Percentiles rank a stretch among this genome's conserved stretches.
Evolutionary conservation across 2,329 filamentous ascomycete genomes (phyloP).

Genomic region (Aspergillus uvarum): DNA sequence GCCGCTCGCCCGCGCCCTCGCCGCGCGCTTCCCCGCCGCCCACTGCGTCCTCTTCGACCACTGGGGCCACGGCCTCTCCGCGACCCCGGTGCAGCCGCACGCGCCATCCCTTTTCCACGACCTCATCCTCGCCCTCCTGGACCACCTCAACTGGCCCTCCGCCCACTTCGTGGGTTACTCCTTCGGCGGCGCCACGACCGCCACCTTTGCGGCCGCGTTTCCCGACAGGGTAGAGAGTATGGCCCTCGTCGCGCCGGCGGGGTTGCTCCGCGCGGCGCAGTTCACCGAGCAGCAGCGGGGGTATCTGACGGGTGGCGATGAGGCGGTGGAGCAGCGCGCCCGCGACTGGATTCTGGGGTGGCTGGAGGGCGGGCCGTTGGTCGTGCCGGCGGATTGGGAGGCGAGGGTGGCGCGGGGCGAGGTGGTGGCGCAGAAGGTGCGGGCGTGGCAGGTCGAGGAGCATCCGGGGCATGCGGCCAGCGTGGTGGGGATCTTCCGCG

Average conservation of each 20-base stretch:
- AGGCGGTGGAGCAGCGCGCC: conserved; percentile 32
- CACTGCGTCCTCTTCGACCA: conserved; percentile 50
- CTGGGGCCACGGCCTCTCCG: conserved; percentile 56
- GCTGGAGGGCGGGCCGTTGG: conserved; percentile 47
- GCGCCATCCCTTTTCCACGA: conserved; percentile 44
- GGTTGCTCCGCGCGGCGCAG: conserved; percentile 34
- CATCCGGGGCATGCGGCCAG: conserved; percentile 50
- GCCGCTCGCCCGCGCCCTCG: conserved; percentile 43
- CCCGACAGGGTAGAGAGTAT: conserved; percentile 35
- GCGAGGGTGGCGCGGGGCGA: conserved; percentile 43
- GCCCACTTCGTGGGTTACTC: conserved; percentile 53
- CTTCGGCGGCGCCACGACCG: conserved; percentile 47
- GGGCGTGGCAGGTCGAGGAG: conserved; percentile 50
- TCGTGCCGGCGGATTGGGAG: conserved; percentile 48
- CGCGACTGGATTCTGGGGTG: conserved; percentile 40
- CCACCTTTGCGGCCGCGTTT: conserved; percentile 39
- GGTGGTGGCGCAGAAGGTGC: conserved; percentile 50
- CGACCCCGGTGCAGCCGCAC: conserved; percentile 49
- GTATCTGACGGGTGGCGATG: conserved; percentile 25
- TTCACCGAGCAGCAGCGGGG: conserved; percentile 27
- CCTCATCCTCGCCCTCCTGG: conserved; percentile 43
- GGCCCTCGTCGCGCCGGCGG: conserved; percentile 50
- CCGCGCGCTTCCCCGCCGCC: conserved; percentile 34
- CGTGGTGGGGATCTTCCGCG: conserved; percentile 49
- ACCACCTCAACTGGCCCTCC: conserved; percentile 42